Base-by-base conservation (phyloP, 1,284 basidiomycete species). In the Abortiporus biennis region DNA sequence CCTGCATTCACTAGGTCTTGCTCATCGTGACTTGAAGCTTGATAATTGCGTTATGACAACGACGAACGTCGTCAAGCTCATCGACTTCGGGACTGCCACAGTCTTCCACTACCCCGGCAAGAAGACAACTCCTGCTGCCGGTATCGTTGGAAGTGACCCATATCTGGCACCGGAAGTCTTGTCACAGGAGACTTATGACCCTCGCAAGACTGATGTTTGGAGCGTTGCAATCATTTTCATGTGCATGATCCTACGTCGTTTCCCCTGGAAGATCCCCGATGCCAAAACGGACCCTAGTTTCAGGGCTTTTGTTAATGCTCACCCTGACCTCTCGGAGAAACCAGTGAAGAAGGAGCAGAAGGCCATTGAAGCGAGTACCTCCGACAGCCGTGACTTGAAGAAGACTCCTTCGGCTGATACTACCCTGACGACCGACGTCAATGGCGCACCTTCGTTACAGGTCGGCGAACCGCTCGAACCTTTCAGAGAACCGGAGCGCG, bases 41-140 rank as follows among this genome's bases (percentile, higher is more conserved):
- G 96, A 99, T 71, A 99, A 99, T 65, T 99, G 96, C 63, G 96
- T 99, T 66, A 96, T 99, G 91, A 97, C 91, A 21, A 72, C 73
- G 2, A 76, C 85, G 58, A 94, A 97, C 60, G 81, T 96, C 52
- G 90, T 99, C 71, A 99, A 99, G 67, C 79, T 99, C 50, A 99
- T 99, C 67, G 96, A 99, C 66, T 99, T 99, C 67, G 96, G 96
- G 38, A 99, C 96, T 1, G 96, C 96, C 12, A 95, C 94, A 46
- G 95, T 99, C 43, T 99, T 99, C 71, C 92, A 96, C 57, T 98
- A 98, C 56, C 96, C 96, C 0, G 95, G 94, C 47, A 93, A 82
- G 63, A 76, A 80, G 66, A 72, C 87, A 61, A 68, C 84, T 62
- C 74, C 73, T 44, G 91, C 94, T 3, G 85, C 86, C 1, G 96